Percentiles rank a stretch among this genome's conserved stretches.
phyloP scores from a whole-genome alignment of 352 stramenopile species.

The Thraustochytrium sp. region DNA sequence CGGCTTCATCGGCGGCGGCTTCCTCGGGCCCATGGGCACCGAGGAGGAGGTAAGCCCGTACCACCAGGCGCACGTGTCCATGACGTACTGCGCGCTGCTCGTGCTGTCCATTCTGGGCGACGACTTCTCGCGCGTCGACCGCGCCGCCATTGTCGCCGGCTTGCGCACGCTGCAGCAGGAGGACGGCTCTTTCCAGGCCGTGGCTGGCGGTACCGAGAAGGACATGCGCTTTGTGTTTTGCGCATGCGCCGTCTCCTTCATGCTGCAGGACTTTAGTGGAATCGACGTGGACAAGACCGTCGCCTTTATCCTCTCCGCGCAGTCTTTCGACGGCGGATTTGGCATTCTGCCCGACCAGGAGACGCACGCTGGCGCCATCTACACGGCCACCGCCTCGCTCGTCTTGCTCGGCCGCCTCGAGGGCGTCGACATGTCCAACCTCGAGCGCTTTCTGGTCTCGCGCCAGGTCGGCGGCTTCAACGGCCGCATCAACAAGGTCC shows the following conservation, averaged over 20 bases:
- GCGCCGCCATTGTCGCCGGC: slow-evolving; percentile 59
- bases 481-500: slow-evolving; percentile 77
- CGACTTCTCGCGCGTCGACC: slow-evolving; percentile 67
- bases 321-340: slow-evolving; percentile 45
- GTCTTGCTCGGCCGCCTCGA: slow-evolving; percentile 56
- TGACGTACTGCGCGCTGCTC: slow-evolving; percentile 70
- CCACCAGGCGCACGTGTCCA: slow-evolving; percentile 73
- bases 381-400: slow-evolving; percentile 33
- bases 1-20: slow-evolving; percentile 27
- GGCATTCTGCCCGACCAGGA: slow-evolving; percentile 41
- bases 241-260: slow-evolving; percentile 73
- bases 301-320: slow-evolving; percentile 16
- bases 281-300: slow-evolving; percentile 37
- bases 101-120: slow-evolving; percentile 75
- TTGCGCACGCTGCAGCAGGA: slow-evolving; percentile 66
- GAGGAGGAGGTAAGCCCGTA: slow-evolving; percentile 66
- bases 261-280: slow-evolving; percentile 61
- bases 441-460: slow-evolving; percentile 73
- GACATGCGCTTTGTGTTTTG: slow-evolving; percentile 81
- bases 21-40: neutral
- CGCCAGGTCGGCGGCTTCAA: slow-evolving; percentile 67
- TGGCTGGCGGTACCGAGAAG: slow-evolving; percentile 66
- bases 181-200: slow-evolving; percentile 61
- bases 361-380: slow-evolving; percentile 39
- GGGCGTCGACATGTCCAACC: slow-evolving; percentile 55